A percentile compares a stretch with the other conserved stretches of the same genome.
Evolutionary conservation across 176 grass and related monocot species (phyloP).

Genomic region (Aegilops speltoides): DNA sequence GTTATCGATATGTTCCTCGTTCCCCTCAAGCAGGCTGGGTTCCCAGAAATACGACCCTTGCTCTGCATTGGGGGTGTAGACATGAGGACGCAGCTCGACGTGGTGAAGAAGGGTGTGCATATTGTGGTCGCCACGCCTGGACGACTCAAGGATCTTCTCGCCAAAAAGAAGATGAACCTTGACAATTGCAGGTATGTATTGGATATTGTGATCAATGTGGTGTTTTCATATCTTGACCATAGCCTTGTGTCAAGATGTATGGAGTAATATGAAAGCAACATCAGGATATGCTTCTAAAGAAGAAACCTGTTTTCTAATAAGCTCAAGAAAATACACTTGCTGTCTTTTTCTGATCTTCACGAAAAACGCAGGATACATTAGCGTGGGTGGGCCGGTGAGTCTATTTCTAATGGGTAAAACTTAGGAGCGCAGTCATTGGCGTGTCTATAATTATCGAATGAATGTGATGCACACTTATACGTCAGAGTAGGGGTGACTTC

Average conservation of each 20-base stretch:
- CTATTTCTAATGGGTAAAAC: neutral
- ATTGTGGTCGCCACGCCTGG: slow-evolving; percentile 90
- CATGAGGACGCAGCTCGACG: slow-evolving; percentile 79
- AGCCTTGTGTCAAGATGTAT: too few species aligned
- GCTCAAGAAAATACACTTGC: too few species aligned
- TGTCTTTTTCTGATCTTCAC: neutral
- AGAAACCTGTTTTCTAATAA: too few species aligned
- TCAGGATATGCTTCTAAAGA: too few species aligned
- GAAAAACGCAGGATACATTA: neutral
- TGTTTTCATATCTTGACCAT: neutral
- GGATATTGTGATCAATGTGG: neutral
- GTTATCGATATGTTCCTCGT: slow-evolving; percentile 68
- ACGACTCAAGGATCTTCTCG: slow-evolving; percentile 85
- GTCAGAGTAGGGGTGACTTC: neutral
- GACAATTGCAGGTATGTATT: slow-evolving; percentile 78
- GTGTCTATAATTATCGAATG: neutral
- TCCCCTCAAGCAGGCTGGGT: slow-evolving; percentile 53
- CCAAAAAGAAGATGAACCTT: slow-evolving; percentile 98
- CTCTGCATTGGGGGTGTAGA: slow-evolving; percentile 88
- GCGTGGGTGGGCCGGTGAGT: neutral
- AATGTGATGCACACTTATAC: neutral
- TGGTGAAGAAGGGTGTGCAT: slow-evolving; percentile 84
- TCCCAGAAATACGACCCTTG: slow-evolving; percentile 73
- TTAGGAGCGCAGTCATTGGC: neutral
- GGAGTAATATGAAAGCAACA: neutral